Percentiles rank a stretch among this genome's conserved stretches.
Conservation (phyloP, 2,329 filamentous ascomycete species). For the Epichloe festucae region DNA sequence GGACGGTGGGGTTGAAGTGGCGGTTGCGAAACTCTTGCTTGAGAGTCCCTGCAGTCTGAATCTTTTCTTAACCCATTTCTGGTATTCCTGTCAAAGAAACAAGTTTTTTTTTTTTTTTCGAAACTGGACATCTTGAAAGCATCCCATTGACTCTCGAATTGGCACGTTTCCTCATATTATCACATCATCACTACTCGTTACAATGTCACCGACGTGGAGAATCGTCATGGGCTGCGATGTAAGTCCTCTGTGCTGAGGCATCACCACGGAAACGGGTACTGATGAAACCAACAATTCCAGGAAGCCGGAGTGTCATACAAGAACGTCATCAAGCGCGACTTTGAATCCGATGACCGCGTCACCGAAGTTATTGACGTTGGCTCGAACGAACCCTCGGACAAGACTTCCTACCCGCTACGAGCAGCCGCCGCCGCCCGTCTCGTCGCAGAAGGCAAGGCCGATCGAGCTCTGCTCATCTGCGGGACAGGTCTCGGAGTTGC, state of each 20-base stretch:
- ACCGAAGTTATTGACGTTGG: conserved; percentile 61
- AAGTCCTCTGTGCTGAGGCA: conserved; percentile 14
- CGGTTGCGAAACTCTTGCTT: neutral
- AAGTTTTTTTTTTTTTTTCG: too few relatives aligned
- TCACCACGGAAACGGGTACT: neutral
- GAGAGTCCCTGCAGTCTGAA: neutral
- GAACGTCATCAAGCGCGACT: conserved; percentile 59
- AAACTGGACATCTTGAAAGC: too few relatives aligned
- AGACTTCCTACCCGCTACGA: conserved; percentile 70
- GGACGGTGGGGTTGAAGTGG: neutral
- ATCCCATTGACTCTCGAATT: too few relatives aligned
- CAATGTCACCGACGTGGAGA: conserved; percentile 36
- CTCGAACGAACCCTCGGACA: conserved; percentile 51
- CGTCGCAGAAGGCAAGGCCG: conserved; percentile 49
- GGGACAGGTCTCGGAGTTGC: conserved; percentile 79
- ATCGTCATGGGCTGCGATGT: conserved; percentile 43
- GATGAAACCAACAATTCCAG: conserved; percentile 15
- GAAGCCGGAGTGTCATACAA: conserved; percentile 72
- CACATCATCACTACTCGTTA: conserved; percentile 5
- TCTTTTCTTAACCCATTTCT: neutral
- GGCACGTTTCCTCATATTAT: neutral
- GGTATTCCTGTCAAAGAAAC: too few relatives aligned
- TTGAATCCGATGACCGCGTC: conserved; percentile 55
- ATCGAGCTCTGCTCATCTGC: conserved; percentile 72
- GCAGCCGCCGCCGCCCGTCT: conserved; percentile 59